Conservation (phyloP, 331 rosid species). For the Rhamnella rubrinervis region DNA sequence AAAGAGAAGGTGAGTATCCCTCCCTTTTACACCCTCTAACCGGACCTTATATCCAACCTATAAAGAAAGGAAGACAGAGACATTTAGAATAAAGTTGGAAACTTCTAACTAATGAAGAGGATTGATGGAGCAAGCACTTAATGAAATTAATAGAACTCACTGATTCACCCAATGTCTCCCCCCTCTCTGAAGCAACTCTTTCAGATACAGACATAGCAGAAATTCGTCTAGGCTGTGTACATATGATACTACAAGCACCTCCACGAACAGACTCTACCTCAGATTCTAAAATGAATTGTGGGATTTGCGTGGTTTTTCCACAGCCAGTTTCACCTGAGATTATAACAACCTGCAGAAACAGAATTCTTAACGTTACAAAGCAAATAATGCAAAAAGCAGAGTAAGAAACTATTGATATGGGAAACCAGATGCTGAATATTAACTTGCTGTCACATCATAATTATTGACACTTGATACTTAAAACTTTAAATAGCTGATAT, state of each 20-base stretch:
- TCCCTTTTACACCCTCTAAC: conserved; percentile 93
- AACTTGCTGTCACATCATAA: neutral
- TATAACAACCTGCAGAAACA: conserved; percentile 59
- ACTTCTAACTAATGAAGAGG: neutral
- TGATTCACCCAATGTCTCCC: conserved; percentile 94
- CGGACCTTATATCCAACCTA: conserved; percentile 98
- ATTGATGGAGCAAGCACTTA: neutral
- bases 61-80: conserved; percentile 19
- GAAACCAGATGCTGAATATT: too few relatives aligned
- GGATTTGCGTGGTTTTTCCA: conserved; percentile 98
- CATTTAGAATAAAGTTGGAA: neutral
- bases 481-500: too few relatives aligned
- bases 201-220: conserved; percentile 98
- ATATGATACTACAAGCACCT: conserved; percentile 78
- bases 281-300: conserved; percentile 91
- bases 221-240: conserved; percentile 97
- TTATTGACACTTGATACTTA: neutral
- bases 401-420: neutral
- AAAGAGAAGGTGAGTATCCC: conserved; percentile 86
- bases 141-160: conserved; percentile 55
- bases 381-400: neutral
- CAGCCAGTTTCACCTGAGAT: conserved; percentile 98
- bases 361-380: neutral
- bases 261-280: conserved; percentile 75
- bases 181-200: conserved; percentile 91